phyloP scores from a whole-genome alignment of 164 flowering plant genomes.

The Macadamia tetraphylla region DNA sequence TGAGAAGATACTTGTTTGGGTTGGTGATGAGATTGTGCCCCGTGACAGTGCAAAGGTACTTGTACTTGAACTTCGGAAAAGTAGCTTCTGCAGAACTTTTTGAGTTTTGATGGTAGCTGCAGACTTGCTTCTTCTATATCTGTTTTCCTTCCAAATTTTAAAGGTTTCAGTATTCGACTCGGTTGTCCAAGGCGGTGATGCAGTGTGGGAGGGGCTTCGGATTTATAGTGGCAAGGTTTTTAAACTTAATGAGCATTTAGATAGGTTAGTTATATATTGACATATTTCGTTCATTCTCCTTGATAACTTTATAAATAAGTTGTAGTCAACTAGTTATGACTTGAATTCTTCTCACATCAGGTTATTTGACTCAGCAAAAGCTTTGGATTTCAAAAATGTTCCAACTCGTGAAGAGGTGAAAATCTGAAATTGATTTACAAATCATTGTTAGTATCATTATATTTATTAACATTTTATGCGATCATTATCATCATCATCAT shows the following conservation, averaged over 20 bases:
- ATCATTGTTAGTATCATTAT: too few relatives aligned
- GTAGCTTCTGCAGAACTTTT: neutral
- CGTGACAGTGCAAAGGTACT: constrained; percentile 93
- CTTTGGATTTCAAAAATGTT: constrained; percentile 72
- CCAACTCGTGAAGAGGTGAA: constrained; percentile 79
- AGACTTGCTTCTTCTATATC: neutral
- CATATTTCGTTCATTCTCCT: neutral
- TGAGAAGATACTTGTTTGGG: constrained; percentile 86
- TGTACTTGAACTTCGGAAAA: neutral
- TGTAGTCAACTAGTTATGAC: neutral
- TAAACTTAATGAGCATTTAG: constrained; percentile 91
- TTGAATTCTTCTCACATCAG: constrained; percentile 27
- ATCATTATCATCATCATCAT: too few relatives aligned
- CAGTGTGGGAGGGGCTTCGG: constrained; percentile 97
- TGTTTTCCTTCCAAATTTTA: constrained; percentile 4
- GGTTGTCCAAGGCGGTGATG: constrained; percentile 99
- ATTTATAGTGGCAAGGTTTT: constrained; percentile 74
- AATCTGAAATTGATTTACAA: constrained; percentile 2
- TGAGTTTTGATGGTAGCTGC: neutral
- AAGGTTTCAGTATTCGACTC: constrained; percentile 97
- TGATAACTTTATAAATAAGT: neutral
- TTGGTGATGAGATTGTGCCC: constrained; percentile 76
- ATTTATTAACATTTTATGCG: too few relatives aligned
- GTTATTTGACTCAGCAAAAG: constrained; percentile 91
- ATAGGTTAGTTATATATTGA: constrained; percentile 48